Base-by-base conservation (phyloP, 2,329 filamentous ascomycete species). In the Chaetomium sp. region DNA sequence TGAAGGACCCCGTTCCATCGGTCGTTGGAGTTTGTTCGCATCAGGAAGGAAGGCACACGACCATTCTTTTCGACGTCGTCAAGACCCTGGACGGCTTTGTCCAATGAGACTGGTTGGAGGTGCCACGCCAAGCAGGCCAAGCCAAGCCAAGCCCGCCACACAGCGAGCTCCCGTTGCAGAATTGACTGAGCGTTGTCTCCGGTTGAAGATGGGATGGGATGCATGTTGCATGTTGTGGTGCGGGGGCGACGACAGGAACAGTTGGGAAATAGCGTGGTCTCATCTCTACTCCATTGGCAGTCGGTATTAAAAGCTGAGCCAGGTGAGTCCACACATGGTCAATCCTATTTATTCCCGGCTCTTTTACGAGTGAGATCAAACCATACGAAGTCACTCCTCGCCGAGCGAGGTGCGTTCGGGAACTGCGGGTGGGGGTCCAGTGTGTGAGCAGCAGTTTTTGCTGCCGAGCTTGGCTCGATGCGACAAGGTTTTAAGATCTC, bases 1-100 rank as follows among this genome's bases (percentile, higher is more conserved):
- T n/a, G n/a, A 21, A 13, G 25, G 8, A 19, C 21, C 12, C 29
- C 55, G 31, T n/a, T 29, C 16, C 13, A 27, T 31, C n/a, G 9
- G 23, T 33, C 9, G 16, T n/a, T 16, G 25, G 29, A n/a, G 29
- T 35, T 25, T 12, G 4, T 12, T 23, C 33, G 10, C 16, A 60
- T 54, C 5, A 19, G 56, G 62, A 63, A 63, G 19, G 62, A 12
- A 23, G 62, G 55, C 62, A 63, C 62, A 55, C 62, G 62, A 63
- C 60, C 51, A n/a, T n/a, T 62, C 25, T 16, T 16, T 21, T 50
- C 27, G 33, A 56, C 53, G 53, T 23, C 53, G 53, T 38, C 31
- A n/a, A 29, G 16, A n/a, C 27, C 25, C 50, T 29, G 23, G 25
- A 53, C 12, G 8, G 8, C 1, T 9, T 7, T 23, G 23, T 55